Evolutionary conservation across 805 yeast species (phyloP), one percentile per base, ranked within the genome.

Genomic region (Monosporozyma solicola): DNA sequence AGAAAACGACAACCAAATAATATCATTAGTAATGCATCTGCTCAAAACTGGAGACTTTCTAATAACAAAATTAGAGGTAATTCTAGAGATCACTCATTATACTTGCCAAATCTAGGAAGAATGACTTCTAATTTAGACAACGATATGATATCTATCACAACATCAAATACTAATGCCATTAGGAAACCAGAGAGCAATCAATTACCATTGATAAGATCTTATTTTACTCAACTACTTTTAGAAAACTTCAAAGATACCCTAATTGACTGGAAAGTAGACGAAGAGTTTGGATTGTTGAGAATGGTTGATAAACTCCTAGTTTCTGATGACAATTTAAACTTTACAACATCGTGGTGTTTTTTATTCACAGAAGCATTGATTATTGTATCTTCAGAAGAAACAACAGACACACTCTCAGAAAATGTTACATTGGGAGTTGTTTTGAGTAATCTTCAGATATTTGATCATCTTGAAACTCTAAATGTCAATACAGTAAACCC

Each of bases 251-350:
- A 61, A 2, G 33, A 52, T 1, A 20, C 52, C 0, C 44, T 71
- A 11, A 46, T 52, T 1, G 68, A 62, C 32, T 58, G 64, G 54
- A 58, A 61, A 22, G 51, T 70, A 22, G 73, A 71, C 49, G 56
- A 64, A 3, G 52, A 57, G 37, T 67, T 62, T 54, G 77, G 77
- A 0, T 51, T 64, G 5, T 53, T 74, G 45, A 60, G 76, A 50
- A 50, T 72, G 10, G 70, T 71, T 10, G 76, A 74, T 56, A 56
- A 48, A 11, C 57, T 74, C 16, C 48, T 61, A 47, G 60, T 71
- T 3, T 69, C 73, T 1, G 57, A 55, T 22, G 65, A 66, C 50
- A 66, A 64, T 2, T 11, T 6, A 1, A 57, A 50, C 5, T 72
- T 67, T 52, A 47, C 50, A 13, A 55, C 57, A 10, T 60, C 68